Conservation (phyloP, 257 asterid genomes). For the Przewalskia tangutica region DNA sequence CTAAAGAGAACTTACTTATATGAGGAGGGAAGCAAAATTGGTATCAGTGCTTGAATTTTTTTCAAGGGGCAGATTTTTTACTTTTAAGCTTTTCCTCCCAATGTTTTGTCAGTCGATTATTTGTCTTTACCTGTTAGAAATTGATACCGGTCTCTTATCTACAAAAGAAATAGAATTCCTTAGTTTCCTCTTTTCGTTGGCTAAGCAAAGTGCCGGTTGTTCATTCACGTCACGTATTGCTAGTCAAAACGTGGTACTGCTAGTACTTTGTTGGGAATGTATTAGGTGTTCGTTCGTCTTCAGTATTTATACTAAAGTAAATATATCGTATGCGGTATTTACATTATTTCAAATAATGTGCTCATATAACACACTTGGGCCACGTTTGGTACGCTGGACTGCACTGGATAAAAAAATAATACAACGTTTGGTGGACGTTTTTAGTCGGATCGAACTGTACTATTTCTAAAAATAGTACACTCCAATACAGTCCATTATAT, state of each 20-base stretch:
- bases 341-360: too few relatives aligned
- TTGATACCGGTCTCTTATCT: not conserved
- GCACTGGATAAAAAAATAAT: too few relatives aligned
- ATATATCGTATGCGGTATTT: too few relatives aligned
- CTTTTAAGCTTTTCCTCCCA: not conserved
- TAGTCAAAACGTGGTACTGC: not conserved
- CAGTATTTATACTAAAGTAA: not conserved
- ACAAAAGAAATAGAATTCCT: not conserved
- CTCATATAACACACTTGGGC: too few relatives aligned
- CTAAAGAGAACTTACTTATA: not conserved
- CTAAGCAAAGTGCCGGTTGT: not conserved
- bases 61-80: not conserved
- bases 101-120: not conserved
- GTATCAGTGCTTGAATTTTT: not conserved
- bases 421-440: too few relatives aligned
- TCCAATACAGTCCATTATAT: too few relatives aligned
- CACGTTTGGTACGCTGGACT: too few relatives aligned
- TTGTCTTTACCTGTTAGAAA: not conserved
- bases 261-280: not conserved
- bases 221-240: not conserved
- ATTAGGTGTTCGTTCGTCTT: not conserved
- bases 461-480: too few relatives aligned
- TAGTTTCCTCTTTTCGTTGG: not conserved
- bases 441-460: too few relatives aligned
- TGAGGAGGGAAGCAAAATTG: not conserved